These are phyloP conservation scores for Fusarium siculi DNA, from an alignment of 2,329 filamentous ascomycete genomes.

Conservation along the genomic window DNA sequence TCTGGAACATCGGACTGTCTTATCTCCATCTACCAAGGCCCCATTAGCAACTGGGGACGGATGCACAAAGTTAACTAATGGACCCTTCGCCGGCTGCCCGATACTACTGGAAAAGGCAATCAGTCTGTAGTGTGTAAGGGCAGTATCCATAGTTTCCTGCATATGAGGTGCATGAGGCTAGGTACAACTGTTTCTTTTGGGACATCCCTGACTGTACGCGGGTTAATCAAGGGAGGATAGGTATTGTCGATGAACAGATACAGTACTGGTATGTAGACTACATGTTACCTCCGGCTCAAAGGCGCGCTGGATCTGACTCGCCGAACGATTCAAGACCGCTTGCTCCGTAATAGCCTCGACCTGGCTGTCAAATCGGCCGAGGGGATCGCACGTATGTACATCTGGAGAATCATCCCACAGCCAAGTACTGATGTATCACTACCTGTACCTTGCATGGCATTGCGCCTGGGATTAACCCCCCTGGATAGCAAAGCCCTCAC, in stretches of 20 bases:
- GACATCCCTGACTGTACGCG: not conserved
- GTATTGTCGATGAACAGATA: constrained; percentile 6
- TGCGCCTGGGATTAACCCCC: constrained; percentile 8
- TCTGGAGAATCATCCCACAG: constrained; percentile 10
- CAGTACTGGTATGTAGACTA: too few species aligned
- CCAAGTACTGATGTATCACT: not conserved
- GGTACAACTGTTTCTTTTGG: not conserved
- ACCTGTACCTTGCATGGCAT: constrained; percentile 21
- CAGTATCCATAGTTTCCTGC: constrained; percentile 34
- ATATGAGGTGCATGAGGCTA: constrained; percentile 29
- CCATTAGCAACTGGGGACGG: constrained; percentile 1
- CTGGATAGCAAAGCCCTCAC: not conserved
- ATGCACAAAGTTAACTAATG: not conserved
- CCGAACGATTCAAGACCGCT: constrained; percentile 29
- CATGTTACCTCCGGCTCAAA: constrained; percentile 33
- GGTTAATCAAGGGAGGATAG: constrained; percentile 1
- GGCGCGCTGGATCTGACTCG: constrained; percentile 44
- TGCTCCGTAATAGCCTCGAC: constrained; percentile 17
- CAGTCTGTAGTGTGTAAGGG: constrained; percentile 1
- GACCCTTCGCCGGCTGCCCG: constrained; percentile 10
- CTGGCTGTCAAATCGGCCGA: constrained; percentile 36
- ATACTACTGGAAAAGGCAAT: constrained; percentile 9
- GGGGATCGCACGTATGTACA: constrained; percentile 23
- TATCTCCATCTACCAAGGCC: constrained; percentile 34
- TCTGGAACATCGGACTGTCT: constrained; percentile 42